Percentiles rank a stretch among this genome's conserved stretches.
phyloP scores from a whole-genome alignment of 148 eudicot species.

The Spergularia bocconei region DNA sequence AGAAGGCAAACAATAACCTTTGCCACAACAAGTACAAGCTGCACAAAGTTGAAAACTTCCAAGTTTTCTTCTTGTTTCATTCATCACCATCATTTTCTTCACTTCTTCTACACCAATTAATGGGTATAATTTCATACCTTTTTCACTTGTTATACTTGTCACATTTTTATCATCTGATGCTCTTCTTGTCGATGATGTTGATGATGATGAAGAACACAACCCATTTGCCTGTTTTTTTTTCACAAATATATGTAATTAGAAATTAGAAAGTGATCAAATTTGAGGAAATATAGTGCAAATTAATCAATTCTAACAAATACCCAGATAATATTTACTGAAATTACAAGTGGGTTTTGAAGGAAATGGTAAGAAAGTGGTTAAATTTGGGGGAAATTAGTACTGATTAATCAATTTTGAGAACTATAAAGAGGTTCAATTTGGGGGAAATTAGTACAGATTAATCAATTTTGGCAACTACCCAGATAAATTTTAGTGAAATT shows the following conservation, averaged over 20 bases:
- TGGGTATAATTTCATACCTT: slow-evolving; percentile 47
- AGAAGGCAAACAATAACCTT: slow-evolving; percentile 69
- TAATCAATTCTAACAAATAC: not conserved
- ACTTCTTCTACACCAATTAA: slow-evolving; percentile 42
- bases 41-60: slow-evolving; percentile 89
- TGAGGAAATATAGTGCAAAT: not conserved
- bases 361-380: not conserved
- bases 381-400: not conserved
- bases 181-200: slow-evolving; percentile 23
- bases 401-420: not conserved
- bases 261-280: slow-evolving; percentile 15
- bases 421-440: not conserved
- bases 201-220: slow-evolving; percentile 29
- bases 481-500: not conserved
- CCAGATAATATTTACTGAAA: not conserved
- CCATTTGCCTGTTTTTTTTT: slow-evolving; percentile 36
- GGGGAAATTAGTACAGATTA: not conserved
- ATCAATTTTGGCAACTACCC: not conserved
- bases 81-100: slow-evolving; percentile 56
- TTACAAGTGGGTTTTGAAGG: not conserved
- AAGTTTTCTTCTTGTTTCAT: slow-evolving; percentile 64
- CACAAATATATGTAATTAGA: slow-evolving; percentile 5
- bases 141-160: slow-evolving; percentile 13
- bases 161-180: slow-evolving; percentile 24
- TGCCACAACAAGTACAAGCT: slow-evolving; percentile 88